These are phyloP conservation scores for Pugionium dolabratum DNA, from an alignment of 345 rosid species.

Conservation along the genomic window DNA sequence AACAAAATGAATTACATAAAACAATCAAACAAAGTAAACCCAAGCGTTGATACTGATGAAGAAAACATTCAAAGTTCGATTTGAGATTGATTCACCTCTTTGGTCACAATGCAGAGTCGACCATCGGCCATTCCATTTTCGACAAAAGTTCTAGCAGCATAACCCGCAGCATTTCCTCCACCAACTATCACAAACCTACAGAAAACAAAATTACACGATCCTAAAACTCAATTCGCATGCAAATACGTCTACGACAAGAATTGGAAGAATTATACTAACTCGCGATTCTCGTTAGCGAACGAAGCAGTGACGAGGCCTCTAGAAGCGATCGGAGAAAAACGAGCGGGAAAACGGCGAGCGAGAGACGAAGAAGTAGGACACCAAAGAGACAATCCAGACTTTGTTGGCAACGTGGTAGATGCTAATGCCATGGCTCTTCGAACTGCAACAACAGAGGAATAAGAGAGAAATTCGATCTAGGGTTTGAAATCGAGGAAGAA, in stretches of 20 bases:
- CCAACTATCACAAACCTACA: constrained; percentile 82
- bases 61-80: constrained; percentile 7
- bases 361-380: constrained; percentile 57
- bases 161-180: constrained; percentile 98
- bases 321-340: constrained; percentile 46
- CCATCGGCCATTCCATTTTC: constrained; percentile 96
- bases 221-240: constrained; percentile 6
- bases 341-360: constrained; percentile 41
- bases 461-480: constrained; percentile 35
- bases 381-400: constrained; percentile 61
- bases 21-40: not conserved
- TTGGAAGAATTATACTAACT: constrained; percentile 45
- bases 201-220: not conserved
- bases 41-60: not conserved
- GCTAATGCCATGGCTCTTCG: constrained; percentile 61
- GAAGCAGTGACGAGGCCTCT: constrained; percentile 63
- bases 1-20: not conserved
- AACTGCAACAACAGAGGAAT: constrained; percentile 43
- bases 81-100: constrained; percentile 58
- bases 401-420: constrained; percentile 52
- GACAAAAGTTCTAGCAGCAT: constrained; percentile 91
- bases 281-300: constrained; percentile 85
- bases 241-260: not conserved
- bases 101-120: constrained; percentile 79
- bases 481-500: constrained; percentile 20